Base-by-base conservation (phyloP, 202 grass and related monocot species). In the Saccharum hybrid region DNA sequence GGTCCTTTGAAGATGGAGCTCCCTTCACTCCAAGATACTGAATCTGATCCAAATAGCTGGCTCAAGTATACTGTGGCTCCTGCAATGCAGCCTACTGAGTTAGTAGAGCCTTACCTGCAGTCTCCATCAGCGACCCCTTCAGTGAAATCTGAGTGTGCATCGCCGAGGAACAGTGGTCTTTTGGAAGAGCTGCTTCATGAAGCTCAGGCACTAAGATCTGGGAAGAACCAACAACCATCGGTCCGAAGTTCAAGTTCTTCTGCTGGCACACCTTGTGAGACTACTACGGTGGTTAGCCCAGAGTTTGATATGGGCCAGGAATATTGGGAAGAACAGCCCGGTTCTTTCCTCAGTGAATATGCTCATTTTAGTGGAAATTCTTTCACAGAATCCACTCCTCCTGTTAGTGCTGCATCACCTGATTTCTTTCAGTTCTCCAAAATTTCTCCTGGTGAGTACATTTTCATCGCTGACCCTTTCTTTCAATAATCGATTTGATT, bases 11-110 rank as follows among this genome's bases (percentile, higher is more conserved):
- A 97, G 95, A 86, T 88, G 88, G 95, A 97, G 95, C 95, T 97
- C 95, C 95, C 92, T 97, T 97, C 95, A 98, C 90, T 94, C 95
- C 95, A 98, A 98, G 93, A 94, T 98, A 88, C 88, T 56, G 92
- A 97, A 93, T 91, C 92, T 60, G 90, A 94, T 63, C 79, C 84
- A 73, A 84, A 74, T 81, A 87, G 76, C 84, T 98, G 88, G 84
- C 79, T 90, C 79, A 90, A 96, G 75, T 81, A 81, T 68, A 82
- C 84, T 48, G 39, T 83, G 46, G 82, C 64, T 77, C 76, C 90
- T 80, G 52, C 81, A n/a, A 75, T 88, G 85, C 94, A 91, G 60
- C 72, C 74, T 84, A 81, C 71, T 43, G 88, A 94, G 71, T 85
- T 83, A 69, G 45, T 87, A 72, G 89, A 94, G 76, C 79, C 84